A percentile compares a stretch with the other conserved stretches of the same genome.
Conservation (phyloP, 2,329 filamentous ascomycete species). For the Xylariaceae sp. region DNA sequence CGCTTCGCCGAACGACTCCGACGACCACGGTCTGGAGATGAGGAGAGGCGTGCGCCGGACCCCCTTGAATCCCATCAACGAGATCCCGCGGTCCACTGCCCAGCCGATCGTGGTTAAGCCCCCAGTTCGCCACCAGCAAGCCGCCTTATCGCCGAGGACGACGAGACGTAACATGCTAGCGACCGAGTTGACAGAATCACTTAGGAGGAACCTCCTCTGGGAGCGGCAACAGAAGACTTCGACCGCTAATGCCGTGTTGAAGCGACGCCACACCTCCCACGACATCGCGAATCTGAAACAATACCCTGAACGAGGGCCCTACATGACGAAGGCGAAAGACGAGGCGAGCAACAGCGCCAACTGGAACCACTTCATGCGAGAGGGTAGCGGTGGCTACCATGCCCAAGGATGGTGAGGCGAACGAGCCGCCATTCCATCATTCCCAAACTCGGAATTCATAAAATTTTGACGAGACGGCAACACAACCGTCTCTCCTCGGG, state of each 20-base stretch:
- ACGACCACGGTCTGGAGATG: conserved; percentile 59
- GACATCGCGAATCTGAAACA: conserved; percentile 85
- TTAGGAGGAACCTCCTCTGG: conserved; percentile 87
- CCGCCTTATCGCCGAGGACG: conserved; percentile 81
- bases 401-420: conserved; percentile 70
- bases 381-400: conserved; percentile 78
- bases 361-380: conserved; percentile 83
- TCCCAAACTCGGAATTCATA: background rate
- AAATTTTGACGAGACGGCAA: background rate
- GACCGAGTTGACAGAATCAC: conserved; percentile 87
- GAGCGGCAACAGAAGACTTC: conserved; percentile 92
- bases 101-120: conserved; percentile 76
- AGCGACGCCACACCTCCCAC: conserved; percentile 83
- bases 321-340: conserved; percentile 54
- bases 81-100: conserved; percentile 59
- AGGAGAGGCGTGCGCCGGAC: conserved; percentile 50
- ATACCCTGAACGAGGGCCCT: conserved; percentile 59
- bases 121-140: conserved; percentile 58
- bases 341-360: conserved; percentile 62
- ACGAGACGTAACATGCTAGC: conserved; percentile 93
- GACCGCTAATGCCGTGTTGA: conserved; percentile 80
- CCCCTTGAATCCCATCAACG: conserved; percentile 50
- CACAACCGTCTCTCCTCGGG: background rate
- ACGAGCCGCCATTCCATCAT: too few relatives aligned
- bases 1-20: conserved; percentile 52